Evolutionary conservation across 2,329 filamentous ascomycete genomes (phyloP), one percentile per base, ranked within the genome.

Genomic region (Aureobasidium melanogenum): DNA sequence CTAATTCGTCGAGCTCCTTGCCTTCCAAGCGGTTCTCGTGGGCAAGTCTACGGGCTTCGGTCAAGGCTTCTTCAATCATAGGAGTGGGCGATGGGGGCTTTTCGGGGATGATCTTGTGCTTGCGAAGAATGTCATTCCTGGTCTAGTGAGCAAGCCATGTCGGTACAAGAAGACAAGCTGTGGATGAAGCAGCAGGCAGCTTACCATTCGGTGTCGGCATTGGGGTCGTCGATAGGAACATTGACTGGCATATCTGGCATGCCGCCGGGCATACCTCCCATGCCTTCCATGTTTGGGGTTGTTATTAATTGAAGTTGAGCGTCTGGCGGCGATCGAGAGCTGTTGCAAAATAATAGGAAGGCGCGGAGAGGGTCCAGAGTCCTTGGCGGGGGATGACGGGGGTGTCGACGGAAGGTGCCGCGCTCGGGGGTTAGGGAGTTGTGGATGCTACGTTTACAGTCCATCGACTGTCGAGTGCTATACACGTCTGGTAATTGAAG

Each of bases 71-170:
- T 76, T 99, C 88, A 69, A 99, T 97, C 78, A 96, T 87, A 7
- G 92, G 91, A 2, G 94, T 97, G 2, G 94, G 94, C 48, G 93
- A 96, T 3, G 92, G 91, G 0, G 93, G 91, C 73, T 96, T 97
- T 73, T 97, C 92, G n/a, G 94, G 94, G 64, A 99, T 97, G 67
- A 99, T 82, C 66, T 91, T 91, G 79, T 99, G 91, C 75, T 96
- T 95, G 68, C 94, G 89, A 62, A 99, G 86, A 70, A 99, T 99
- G 68, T 99, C 94, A 74, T 99, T 99, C 92, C 92, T 97, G 67
- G 6, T 46, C 62, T 19, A 32, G 22, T 54, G 12, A 34, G 17
- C 30, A 8, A 46, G 47, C 28, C 19, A 12, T 19, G 47, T 34
- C 9, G 10, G 17, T 30, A 28, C n/a, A 38, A 17, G 6, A 10